Evolutionary conservation across 202 grass and related monocot species (phyloP).

Genomic region (Panicum hallii): DNA sequence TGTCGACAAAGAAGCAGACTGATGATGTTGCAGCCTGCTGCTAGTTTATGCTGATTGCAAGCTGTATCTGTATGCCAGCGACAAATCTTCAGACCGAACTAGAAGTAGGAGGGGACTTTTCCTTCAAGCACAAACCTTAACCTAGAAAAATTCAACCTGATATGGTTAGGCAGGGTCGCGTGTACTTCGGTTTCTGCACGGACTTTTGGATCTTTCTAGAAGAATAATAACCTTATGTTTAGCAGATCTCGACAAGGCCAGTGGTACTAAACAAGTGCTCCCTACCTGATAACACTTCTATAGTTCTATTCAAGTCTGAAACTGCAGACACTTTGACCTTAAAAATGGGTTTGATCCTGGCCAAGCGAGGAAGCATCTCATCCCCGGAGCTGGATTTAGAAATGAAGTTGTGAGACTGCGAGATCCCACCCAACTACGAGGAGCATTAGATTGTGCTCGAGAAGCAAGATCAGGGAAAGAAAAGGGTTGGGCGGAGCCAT

Average conservation of each 20-base stretch:
- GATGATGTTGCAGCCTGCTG: not conserved
- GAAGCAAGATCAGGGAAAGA: not conserved
- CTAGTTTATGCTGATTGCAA: not conserved
- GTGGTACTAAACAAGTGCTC: not conserved
- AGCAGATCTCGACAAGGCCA: not conserved
- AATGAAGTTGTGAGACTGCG: not conserved
- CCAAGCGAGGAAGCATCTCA: too few relatives aligned
- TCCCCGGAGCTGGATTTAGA: too few relatives aligned
- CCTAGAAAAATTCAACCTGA: not conserved
- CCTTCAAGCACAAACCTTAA: conserved; percentile 28
- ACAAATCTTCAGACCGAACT: not conserved
- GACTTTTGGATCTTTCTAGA: not conserved
- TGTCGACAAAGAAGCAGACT: not conserved
- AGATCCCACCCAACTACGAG: not conserved
- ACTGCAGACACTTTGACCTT: not conserved
- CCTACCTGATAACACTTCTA: not conserved
- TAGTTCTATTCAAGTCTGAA: conserved; percentile 11
- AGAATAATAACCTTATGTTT: not conserved
- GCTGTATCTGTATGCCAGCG: not conserved
- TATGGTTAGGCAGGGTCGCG: not conserved
- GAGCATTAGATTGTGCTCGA: not conserved
- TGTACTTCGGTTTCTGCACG: not conserved
- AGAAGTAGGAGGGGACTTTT: not conserved
- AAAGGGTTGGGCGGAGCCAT: too few relatives aligned
- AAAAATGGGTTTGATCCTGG: not conserved